Base-by-base conservation (phyloP, 306 rosid genomes). In the Argentina anserina region DNA sequence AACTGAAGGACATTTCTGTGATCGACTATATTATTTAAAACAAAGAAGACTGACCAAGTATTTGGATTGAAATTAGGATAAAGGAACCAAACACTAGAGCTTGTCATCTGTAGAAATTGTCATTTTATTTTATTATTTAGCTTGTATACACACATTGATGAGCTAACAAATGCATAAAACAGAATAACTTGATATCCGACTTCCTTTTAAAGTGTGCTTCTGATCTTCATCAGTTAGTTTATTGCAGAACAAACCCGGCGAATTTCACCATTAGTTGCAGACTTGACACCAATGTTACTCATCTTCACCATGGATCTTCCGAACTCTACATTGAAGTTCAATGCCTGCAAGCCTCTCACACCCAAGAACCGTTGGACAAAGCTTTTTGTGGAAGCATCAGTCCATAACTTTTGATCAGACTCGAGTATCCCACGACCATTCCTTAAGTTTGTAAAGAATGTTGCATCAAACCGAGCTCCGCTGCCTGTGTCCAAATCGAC, bases 261-360 rank as follows among this genome's bases (percentile, higher is more conserved):
- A 14, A 90, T 87, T 74, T 90, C 96, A 26, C 96, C 89, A 3
- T 78, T 61, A 1, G 67, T 0, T 1, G 87, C 81, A 0, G 80
- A 82, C 18, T 85, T 84, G 12, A 90, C 74, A 14, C 67, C 92
- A 72, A 87, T 83, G 12, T 76, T 90, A 13, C 92, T 70, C 96
- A 87, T 87, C 65, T 86, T 90, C 42, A 87, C 87, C 92, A 87
- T 90, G 6, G 92, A 74, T 31, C 17, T 87, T 7, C 89, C 91
- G 40, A 90, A 87, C 49, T 90, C 91, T 1, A 69, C 53, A 21
- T 70, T 69, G 58, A 90, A 90, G 69, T 25, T 67, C 42, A 86
- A 76, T 5, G 86, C 80, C 40, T 10, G 76, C 0, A 73, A 41
- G 10, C 85, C 87, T 37, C 77, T 79, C 4, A 75, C 3, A 0